Conservation (phyloP, 192 early-diverging fungal genomes). For the Coemansia sp. region DNA sequence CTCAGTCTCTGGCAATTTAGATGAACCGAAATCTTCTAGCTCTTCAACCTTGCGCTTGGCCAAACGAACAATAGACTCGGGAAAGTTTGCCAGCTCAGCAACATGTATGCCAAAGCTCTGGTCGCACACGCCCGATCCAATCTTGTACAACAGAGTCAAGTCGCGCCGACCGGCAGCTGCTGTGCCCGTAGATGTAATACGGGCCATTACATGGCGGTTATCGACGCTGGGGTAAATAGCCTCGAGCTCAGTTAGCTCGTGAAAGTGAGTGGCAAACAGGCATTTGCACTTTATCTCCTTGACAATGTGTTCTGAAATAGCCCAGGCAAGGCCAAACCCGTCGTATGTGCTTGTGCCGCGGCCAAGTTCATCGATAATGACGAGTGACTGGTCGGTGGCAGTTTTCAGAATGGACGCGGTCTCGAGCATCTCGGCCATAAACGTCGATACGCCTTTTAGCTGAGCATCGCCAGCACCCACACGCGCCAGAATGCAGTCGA, state of each 20-base stretch:
- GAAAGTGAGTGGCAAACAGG: conserved; percentile 97
- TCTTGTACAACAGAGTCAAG: conserved; percentile 91
- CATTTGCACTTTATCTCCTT: conserved; percentile 73
- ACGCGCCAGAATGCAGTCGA: conserved; percentile 87
- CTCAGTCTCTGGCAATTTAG: not conserved
- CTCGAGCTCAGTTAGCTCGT: conserved; percentile 87
- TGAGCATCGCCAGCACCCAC: conserved; percentile 95
- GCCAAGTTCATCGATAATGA: conserved; percentile 95
- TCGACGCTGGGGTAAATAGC: conserved; percentile 69
- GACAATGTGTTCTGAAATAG: conserved; percentile 77
- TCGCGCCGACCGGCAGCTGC: conserved; percentile 40
- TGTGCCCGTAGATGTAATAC: conserved; percentile 39
- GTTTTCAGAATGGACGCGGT: conserved; percentile 88
- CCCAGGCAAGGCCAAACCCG: conserved; percentile 97
- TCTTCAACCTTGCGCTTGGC: conserved; percentile 86
- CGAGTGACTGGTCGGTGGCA: conserved; percentile 78
- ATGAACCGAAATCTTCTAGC: conserved; percentile 73
- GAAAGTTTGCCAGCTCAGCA: conserved; percentile 91
- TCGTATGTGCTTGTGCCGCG: conserved; percentile 98
- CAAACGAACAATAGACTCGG: conserved; percentile 74
- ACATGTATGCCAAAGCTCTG: conserved; percentile 99
- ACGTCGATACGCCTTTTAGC: conserved; percentile 90
- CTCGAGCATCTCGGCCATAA: conserved; percentile 96
- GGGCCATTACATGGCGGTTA: conserved; percentile 88
- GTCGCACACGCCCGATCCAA: conserved; percentile 78